Conservation (phyloP, 1,284 basidiomycete genomes). For the Malassezia caprae region DNA sequence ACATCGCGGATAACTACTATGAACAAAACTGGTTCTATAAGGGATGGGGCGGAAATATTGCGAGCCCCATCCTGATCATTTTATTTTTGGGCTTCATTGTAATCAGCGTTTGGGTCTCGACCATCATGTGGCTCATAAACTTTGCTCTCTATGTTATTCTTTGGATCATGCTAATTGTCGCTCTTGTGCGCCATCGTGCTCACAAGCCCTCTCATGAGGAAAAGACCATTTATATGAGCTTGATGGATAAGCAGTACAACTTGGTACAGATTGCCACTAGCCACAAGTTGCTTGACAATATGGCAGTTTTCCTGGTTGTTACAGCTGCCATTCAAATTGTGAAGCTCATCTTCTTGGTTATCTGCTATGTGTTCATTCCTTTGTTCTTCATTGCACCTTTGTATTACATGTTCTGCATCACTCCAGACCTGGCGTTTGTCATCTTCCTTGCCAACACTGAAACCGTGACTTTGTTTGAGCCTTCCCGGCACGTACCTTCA, state of each 20-base stretch:
- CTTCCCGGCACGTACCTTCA: constrained; percentile 2
- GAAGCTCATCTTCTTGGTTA: constrained; percentile 13
- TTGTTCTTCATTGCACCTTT: constrained; percentile 12
- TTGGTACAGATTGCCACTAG: constrained; percentile 5
- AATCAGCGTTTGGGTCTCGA: constrained; percentile 7
- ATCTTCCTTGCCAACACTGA: constrained; percentile 4
- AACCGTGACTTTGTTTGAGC: constrained; percentile 9
- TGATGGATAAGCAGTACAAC: background rate
- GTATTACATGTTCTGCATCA: constrained; percentile 12
- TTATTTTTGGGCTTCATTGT: constrained; percentile 3
- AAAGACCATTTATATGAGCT: constrained; percentile 2
- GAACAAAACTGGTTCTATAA: constrained; percentile 1
- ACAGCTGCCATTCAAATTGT: background rate
- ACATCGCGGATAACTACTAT: constrained; percentile 12
- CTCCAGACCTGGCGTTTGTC: constrained; percentile 8
- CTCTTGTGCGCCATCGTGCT: constrained; percentile 1
- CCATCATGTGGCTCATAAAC: constrained; percentile 13
- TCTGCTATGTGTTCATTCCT: constrained; percentile 7
- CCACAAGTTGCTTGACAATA: constrained; percentile 9
- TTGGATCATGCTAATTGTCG: constrained; percentile 10
- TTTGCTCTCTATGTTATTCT: constrained; percentile 2
- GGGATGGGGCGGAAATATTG: background rate
- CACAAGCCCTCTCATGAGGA: background rate
- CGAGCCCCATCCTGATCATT: background rate
- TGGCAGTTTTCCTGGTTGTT: constrained; percentile 12